Evolutionary conservation across 2,329 filamentous ascomycete genomes (phyloP), one percentile per base, ranked within the genome.

Genomic region (Bipolaris victoriae): DNA sequence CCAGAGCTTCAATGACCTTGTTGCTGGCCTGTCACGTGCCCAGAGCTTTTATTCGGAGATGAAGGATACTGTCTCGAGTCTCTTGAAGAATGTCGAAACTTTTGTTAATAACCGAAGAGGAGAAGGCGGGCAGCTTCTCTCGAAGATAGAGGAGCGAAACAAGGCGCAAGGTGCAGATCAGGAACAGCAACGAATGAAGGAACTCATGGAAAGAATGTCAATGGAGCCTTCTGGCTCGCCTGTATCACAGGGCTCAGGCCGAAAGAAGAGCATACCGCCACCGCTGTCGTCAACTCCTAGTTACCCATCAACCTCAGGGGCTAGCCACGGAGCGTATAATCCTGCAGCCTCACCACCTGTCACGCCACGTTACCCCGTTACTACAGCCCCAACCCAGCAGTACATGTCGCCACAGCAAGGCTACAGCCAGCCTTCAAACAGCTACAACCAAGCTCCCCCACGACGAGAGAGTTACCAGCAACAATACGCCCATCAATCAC

Each of bases 41-140:
- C 93, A 95, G 77, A 88, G 88, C 52, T 99, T 97, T 85, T 99
- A 99, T 74, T 85, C 86, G 3, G 95, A 98, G 74, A 99, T 98
- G 92, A 90, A 89, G 68, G 92, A 97, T 63, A 97, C 92, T 0
- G 92, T 96, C 0, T 90, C 94, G 64, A 97, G 91, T 72, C 81
- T 97, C 39, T 88, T 92, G 68, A 95, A 97, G 83, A 99, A 99
- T 68, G 95, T 99, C 1, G 94, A 98, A 64, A 90, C 90, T 0
- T 99, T 99, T 77, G 93, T 99, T 64, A 96, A 92, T 80, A 99
- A 99, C 76, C 86, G 95, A 49, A 83, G 93, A 58, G 89, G 91
- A 0, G 95, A 99, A 79, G 95, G 95, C 3, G 91, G 92, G 0
- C 91, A 97, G 73, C 84, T 99, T 5, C 84, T 99, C 35, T 88